Conservation (phyloP, 1,284 basidiomycete species). For the Grifola frondosa region DNA sequence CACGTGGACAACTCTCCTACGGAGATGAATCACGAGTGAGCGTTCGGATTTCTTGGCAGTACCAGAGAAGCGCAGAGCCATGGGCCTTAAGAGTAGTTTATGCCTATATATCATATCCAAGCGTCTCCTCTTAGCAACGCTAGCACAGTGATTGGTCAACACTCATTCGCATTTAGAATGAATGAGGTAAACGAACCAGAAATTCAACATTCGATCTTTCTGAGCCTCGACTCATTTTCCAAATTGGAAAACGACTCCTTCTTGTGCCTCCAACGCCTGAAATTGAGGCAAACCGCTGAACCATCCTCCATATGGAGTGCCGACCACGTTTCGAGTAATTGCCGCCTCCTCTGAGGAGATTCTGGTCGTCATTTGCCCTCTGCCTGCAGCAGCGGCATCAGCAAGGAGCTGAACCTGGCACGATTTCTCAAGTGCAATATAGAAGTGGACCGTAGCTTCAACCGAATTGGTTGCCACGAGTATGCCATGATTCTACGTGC, state of each 20-base stretch:
- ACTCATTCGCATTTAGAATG: too few relatives aligned
- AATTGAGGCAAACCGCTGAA: slow-evolving; percentile 40
- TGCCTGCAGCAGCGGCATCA: slow-evolving; percentile 43
- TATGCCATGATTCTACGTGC: slow-evolving; percentile 59
- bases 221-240: neutral
- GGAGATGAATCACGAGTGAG: too few relatives aligned
- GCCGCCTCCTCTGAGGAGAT: slow-evolving; percentile 27
- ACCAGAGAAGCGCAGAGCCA: too few relatives aligned
- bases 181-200: too few relatives aligned
- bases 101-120: too few relatives aligned
- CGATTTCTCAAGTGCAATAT: slow-evolving; percentile 39
- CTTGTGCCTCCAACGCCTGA: slow-evolving; percentile 36
- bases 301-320: slow-evolving; percentile 36
- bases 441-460: slow-evolving; percentile 41
- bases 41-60: too few relatives aligned
- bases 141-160: too few relatives aligned
- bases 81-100: too few relatives aligned
- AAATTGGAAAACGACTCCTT: slow-evolving; percentile 29
- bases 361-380: slow-evolving; percentile 31
- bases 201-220: too few relatives aligned
- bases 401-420: slow-evolving; percentile 54
- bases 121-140: too few relatives aligned
- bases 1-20: too few relatives aligned
- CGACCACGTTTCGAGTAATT: slow-evolving; percentile 31
- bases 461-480: slow-evolving; percentile 46